Evolutionary conservation across 306 rosid species (phyloP), one percentile per base, ranked within the genome.

Genomic region (Acacia melanoxylon): DNA sequence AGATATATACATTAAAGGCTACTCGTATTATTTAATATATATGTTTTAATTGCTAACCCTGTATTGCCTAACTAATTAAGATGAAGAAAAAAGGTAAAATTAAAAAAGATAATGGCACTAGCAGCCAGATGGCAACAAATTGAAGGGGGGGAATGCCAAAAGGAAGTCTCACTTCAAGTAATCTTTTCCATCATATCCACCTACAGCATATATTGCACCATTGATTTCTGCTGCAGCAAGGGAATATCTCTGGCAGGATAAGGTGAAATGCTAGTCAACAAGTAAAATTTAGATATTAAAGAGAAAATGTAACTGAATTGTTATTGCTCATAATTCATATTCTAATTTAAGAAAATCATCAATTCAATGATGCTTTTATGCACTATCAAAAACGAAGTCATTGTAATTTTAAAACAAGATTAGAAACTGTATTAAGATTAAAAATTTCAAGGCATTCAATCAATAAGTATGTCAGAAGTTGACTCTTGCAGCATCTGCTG

Each of bases 181-280:
- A 12, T 61, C 35, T 24, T 61, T 61, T 61, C 35, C 67, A 61
- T 61, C 67, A 61, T 25, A 61, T 24, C 67, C 67, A 61, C 67
- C 67, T 10, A 25, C 67, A 61, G 67, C 67, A 25, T 61, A 61
- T 61, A 61, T 61, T 61, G 67, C 67, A 61, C 67, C 67, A 61
- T 27, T 24, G 35, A 25, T 12, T 24, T 61, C 35, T 61, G 67
- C 67, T 10, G 67, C 67, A 24, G 67, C 67, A 25, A 61, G 67
- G 33, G 35, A 24, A 61, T 24, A 61, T 61, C 67, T 61, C 67
- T 61, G 67, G 67, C 35, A 61, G 35, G 5, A 61, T 24, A 29
- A 11, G 48, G 52, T 22, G 31, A 58, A 58, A 58, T 58, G 65
- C 31, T 58, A 58, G 31, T 82, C 56, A 83, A 49, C 37, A 29